A percentile compares a stretch with the other conserved stretches of the same genome.
These are phyloP conservation scores for Aspergillus sparsus DNA, from an alignment of 495 filamentous ascomycete species.

Conservation along the genomic window DNA sequence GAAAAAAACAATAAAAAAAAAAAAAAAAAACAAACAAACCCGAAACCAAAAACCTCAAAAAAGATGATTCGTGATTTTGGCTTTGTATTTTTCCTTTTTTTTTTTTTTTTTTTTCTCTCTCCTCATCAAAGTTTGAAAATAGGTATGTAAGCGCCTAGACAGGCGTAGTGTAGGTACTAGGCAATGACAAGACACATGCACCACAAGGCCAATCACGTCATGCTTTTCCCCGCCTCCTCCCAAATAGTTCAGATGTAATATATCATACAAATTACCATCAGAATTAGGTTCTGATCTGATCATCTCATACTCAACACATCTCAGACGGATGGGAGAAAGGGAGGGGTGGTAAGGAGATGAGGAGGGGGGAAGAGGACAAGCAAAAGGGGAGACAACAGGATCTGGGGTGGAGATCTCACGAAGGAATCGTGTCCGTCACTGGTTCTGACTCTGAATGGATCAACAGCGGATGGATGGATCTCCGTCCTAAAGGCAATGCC, in stretches of 20 bases:
- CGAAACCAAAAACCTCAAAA: not conserved
- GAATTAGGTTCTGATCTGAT: constrained; percentile 7
- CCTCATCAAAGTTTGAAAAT: not conserved
- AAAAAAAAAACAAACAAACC: not conserved
- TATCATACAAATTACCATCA: too few relatives aligned
- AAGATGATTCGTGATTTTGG: too few relatives aligned
- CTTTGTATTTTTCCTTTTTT: too few relatives aligned
- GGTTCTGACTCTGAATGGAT: constrained; percentile 16
- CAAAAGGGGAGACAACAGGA: constrained; percentile 16
- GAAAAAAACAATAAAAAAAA: not conserved
- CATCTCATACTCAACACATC: not conserved
- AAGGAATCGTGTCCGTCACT: constrained; percentile 16
- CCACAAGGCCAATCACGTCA: constrained; percentile 1
- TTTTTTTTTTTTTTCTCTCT: too few relatives aligned
- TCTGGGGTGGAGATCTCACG: constrained; percentile 15
- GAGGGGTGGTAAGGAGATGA: not conserved
- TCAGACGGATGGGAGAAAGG: not conserved
- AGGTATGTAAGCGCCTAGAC: not conserved
- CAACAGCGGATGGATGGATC: constrained; percentile 7
- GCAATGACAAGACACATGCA: not conserved
- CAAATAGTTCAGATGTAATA: too few relatives aligned
- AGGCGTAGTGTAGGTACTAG: too few relatives aligned
- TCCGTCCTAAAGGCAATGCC: not conserved
- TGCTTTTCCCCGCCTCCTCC: not conserved
- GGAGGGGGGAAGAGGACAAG: not conserved